Base-by-base conservation (phyloP, 805 yeast species). In the Saturnispora bothae region DNA sequence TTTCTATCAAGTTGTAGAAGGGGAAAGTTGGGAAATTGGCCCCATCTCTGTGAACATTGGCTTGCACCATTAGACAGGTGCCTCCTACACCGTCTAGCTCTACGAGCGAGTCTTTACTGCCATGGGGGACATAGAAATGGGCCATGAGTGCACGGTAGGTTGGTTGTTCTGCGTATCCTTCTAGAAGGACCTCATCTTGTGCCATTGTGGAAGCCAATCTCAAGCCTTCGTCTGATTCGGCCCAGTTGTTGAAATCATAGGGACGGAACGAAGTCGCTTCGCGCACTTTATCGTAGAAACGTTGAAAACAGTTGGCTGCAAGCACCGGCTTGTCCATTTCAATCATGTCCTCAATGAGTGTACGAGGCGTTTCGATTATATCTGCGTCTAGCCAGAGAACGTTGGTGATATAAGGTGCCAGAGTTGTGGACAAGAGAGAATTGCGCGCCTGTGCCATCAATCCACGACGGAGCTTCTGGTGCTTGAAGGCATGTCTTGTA, bases 21-120 rank as follows among this genome's bases (percentile, higher is more conserved):
- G 98, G 92, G 74, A 92, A 92, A 35, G 94, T 83, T 14, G 99
- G 98, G 74, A 92, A 92, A 96, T 92, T 89, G 39, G 97, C 97
- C 36, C 99, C 99, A 59, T 92, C 98, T 57, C 98, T 73, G 61
- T 92, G 99, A 38, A 92, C 99, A 49, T 88, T 96, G 9, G 96
- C 95, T 56, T 89, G 85, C 22, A 92, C 99, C 62, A 92, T 59
- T 23, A 94, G 78, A 31, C 96, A 94, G 17, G 96, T 95, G 45
- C 96, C 97, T 38, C 98, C 98, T 41, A 92, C 97, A 57, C 99
- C 98, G 58, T 92, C 97, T 43, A 92, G 68, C 33, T 73, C 74
- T 83, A 92, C 80, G 54, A 79, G 89, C 3, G 77, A 70, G 47
- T 69, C 66, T 10, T 53, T 43, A 41, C 77, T 78, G 20, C 82